Evolutionary conservation across 129 eudicot genomes (phyloP).

Genomic region (Artemisia tridentata): DNA sequence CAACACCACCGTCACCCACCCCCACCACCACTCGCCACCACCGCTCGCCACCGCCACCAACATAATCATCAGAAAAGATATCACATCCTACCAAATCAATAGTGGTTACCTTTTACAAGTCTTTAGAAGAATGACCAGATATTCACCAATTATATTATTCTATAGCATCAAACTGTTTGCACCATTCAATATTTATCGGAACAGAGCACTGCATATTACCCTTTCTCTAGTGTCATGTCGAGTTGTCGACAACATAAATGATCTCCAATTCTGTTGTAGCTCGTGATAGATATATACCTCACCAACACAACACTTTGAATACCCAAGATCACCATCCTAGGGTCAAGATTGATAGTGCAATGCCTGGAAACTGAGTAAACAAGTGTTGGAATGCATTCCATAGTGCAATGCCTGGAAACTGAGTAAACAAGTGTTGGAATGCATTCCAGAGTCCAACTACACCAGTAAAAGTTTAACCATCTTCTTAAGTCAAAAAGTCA

Average conservation of each 20-base stretch:
- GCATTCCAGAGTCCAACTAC: not conserved
- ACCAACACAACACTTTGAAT: not conserved
- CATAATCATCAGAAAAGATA: too few relatives aligned
- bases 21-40: too few relatives aligned
- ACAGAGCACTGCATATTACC: constrained; percentile 20
- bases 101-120: too few relatives aligned
- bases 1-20: too few relatives aligned
- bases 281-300: not conserved
- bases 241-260: constrained; percentile 13
- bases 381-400: too few relatives aligned
- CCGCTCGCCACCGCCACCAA: too few relatives aligned
- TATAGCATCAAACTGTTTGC: too few relatives aligned
- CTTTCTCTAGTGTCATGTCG: constrained; percentile 21
- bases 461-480: constrained; percentile 6
- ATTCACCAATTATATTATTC: too few relatives aligned
- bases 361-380: constrained; percentile 1
- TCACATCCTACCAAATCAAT: too few relatives aligned
- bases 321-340: constrained; percentile 7
- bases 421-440: not conserved
- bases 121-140: too few relatives aligned
- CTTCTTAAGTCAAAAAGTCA: constrained; percentile 3
- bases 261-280: constrained; percentile 16
- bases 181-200: too few relatives aligned
- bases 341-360: not conserved
- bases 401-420: not conserved